These are phyloP conservation scores for Myochromella boudieri DNA, from an alignment of 768 basidiomycete species.

Conservation along the genomic window DNA sequence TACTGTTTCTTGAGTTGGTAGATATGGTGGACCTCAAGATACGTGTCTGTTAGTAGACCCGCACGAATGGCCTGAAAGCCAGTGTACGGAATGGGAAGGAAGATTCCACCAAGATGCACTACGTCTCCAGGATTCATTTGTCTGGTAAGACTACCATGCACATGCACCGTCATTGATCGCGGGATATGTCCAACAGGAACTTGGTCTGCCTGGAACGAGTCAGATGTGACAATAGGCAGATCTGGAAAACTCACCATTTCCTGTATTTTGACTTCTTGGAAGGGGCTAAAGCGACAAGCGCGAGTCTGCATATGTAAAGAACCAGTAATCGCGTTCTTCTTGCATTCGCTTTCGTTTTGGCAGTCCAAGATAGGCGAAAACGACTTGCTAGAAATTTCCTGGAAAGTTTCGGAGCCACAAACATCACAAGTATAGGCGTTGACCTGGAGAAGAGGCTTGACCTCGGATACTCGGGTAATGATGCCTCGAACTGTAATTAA, in stretches of 20 bases:
- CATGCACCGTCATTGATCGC: slow-evolving; percentile 95
- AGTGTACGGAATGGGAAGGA: slow-evolving; percentile 96
- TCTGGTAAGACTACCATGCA: slow-evolving; percentile 87
- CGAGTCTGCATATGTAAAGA: slow-evolving; percentile 98
- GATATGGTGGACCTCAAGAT: slow-evolving; percentile 88
- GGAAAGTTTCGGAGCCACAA: slow-evolving; percentile 98
- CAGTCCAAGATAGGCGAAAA: slow-evolving; percentile 91
- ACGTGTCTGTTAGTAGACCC: slow-evolving; percentile 95
- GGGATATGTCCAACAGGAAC: slow-evolving; percentile 99
- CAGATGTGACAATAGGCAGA: background rate
- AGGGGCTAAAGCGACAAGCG: slow-evolving; percentile 94
- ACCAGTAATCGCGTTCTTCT: slow-evolving; percentile 83
- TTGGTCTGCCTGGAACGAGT: slow-evolving; percentile 80
- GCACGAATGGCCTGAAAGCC: slow-evolving; percentile 97
- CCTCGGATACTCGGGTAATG: slow-evolving; percentile 97
- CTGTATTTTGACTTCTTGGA: slow-evolving; percentile 98
- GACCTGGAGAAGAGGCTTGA: slow-evolving; percentile 94
- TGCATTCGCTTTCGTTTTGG: slow-evolving; percentile 81
- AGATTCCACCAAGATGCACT: slow-evolving; percentile 93
- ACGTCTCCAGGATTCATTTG: slow-evolving; percentile 95
- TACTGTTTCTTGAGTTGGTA: slow-evolving; percentile 98
- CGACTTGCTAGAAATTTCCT: slow-evolving; percentile 90
- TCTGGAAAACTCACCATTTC: slow-evolving; percentile 73
- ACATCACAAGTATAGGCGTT: slow-evolving; percentile 98
- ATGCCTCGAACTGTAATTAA: slow-evolving; percentile 97